phyloP scores from a whole-genome alignment of 495 filamentous ascomycete genomes.

The Xylaria flabelliformis region DNA sequence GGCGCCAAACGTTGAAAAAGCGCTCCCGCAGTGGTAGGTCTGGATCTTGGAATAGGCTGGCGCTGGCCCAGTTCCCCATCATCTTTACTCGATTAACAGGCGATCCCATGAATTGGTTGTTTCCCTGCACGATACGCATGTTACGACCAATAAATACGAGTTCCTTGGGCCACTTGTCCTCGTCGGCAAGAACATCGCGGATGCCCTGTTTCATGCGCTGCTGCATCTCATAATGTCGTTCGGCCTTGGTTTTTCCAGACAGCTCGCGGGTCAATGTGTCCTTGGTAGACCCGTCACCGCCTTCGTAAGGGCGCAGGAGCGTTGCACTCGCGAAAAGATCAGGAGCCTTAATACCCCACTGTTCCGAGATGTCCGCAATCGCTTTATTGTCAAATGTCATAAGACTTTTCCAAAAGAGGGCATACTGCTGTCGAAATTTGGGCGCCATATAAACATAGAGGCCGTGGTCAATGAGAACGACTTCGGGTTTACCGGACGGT shows the following conservation, averaged over 20 bases:
- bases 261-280: slow-evolving; percentile 60
- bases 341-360: slow-evolving; percentile 86
- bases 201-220: slow-evolving; percentile 82
- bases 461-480: slow-evolving; percentile 96
- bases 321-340: slow-evolving; percentile 93
- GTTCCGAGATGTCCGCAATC: slow-evolving; percentile 67
- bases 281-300: slow-evolving; percentile 72
- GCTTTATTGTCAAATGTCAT: slow-evolving; percentile 92
- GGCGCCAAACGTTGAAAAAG: slow-evolving; percentile 65
- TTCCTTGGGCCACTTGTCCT: slow-evolving; percentile 90
- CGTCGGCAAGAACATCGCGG: slow-evolving; percentile 83
- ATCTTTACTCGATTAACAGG: slow-evolving; percentile 96
- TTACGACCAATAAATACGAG: slow-evolving; percentile 96
- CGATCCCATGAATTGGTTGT: slow-evolving; percentile 77
- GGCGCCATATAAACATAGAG: slow-evolving; percentile 91
- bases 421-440: slow-evolving; percentile 86
- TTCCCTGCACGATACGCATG: slow-evolving; percentile 82
- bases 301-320: slow-evolving; percentile 86
- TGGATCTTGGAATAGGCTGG: slow-evolving; percentile 72
- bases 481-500: slow-evolving; percentile 79
- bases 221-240: slow-evolving; percentile 84
- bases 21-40: slow-evolving; percentile 47
- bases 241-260: slow-evolving; percentile 63
- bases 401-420: slow-evolving; percentile 89
- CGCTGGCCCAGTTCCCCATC: slow-evolving; percentile 86